Percentiles rank a stretch among this genome's conserved stretches.
Conservation (phyloP, 176 grass and related monocot genomes). For the Pharus latifolius region DNA sequence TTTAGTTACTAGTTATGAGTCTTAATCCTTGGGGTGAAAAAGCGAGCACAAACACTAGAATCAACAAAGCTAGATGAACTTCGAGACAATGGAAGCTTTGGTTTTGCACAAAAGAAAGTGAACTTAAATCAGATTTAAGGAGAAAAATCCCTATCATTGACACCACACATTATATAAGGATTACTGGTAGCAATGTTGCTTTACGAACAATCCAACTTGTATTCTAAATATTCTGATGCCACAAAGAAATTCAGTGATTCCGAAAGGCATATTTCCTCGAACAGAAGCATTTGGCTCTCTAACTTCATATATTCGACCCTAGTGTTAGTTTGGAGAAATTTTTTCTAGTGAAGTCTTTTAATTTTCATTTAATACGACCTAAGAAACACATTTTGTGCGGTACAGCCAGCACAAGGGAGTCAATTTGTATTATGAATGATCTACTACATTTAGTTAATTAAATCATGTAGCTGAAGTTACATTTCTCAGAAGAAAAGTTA, state of each 20-base stretch:
- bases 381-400: background rate
- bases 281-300: background rate
- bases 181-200: background rate
- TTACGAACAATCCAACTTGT: background rate
- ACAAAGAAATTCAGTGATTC: background rate
- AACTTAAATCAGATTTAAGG: background rate
- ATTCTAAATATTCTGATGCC: background rate
- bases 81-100: background rate
- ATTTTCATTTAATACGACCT: too few species aligned
- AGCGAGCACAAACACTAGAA: background rate
- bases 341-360: too few species aligned
- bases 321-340: too few species aligned
- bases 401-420: background rate
- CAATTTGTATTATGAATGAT: background rate
- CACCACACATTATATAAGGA: background rate
- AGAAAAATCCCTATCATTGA: background rate
- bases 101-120: background rate
- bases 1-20: background rate
- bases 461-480: too few species aligned
- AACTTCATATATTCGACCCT: background rate
- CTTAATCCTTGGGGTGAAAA: background rate
- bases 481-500: background rate
- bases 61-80: constrained; percentile 5
- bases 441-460: background rate
- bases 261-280: background rate